Conservation (phyloP, 1,284 basidiomycete genomes). For the Cryptococcus depauperatus region DNA sequence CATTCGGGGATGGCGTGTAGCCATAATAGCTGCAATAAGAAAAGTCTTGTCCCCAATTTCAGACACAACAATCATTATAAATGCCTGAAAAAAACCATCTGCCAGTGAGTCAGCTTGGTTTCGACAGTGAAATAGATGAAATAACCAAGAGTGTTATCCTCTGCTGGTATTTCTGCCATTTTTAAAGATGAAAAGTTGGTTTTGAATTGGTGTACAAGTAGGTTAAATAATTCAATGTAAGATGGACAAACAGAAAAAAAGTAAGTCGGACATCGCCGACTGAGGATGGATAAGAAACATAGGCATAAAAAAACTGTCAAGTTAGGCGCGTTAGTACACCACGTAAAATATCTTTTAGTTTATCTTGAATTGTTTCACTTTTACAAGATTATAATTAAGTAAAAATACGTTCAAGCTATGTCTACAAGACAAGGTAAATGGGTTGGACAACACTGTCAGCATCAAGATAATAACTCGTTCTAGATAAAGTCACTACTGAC, state of each 20-base stretch:
- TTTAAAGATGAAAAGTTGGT: neutral
- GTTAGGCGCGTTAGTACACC: no score
- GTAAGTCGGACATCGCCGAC: neutral
- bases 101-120: neutral
- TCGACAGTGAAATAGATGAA: neutral
- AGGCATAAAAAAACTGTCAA: no score
- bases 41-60: slow-evolving; percentile 97
- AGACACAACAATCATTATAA: slow-evolving; percentile 79
- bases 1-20: slow-evolving; percentile 81
- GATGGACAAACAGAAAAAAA: neutral
- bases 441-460: neutral
- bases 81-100: slow-evolving; percentile 62
- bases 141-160: slow-evolving; percentile 5
- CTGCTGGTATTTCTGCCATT: slow-evolving; percentile 6
- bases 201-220: neutral
- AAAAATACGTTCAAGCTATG: no score
- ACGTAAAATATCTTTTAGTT: no score
- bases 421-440: neutral
- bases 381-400: no score
- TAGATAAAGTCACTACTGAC: slow-evolving; percentile 75
- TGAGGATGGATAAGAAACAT: no score
- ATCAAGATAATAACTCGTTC: slow-evolving; percentile 12
- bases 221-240: no score
- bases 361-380: no score
- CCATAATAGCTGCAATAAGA: slow-evolving; percentile 91